phyloP scores from a whole-genome alignment of 177 flowering plant genomes.

The Tripterygium wilfordii region DNA sequence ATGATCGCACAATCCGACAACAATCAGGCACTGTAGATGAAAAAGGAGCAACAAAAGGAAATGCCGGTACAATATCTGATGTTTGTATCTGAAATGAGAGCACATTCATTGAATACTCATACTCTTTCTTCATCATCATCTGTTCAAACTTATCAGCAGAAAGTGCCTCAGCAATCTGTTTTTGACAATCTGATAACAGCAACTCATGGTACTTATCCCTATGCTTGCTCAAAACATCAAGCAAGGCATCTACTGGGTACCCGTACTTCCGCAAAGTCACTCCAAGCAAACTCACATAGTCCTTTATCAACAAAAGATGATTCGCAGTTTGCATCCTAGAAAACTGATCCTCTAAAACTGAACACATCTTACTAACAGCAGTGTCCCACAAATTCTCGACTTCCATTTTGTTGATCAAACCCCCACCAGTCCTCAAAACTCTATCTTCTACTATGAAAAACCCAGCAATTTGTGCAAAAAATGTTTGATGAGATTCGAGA shows the following conservation, averaged over 20 bases:
- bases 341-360: constrained; percentile 96
- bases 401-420: constrained; percentile 70
- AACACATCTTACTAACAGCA: constrained; percentile 94
- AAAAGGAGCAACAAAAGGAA: constrained; percentile 92
- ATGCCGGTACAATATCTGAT: constrained; percentile 86
- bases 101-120: constrained; percentile 96
- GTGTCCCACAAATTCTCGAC: constrained; percentile 96
- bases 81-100: constrained; percentile 91
- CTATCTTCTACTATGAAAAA: constrained; percentile 95
- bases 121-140: constrained; percentile 98
- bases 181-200: constrained; percentile 82
- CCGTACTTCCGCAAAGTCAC: constrained; percentile 87
- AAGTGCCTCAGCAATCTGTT: constrained; percentile 76
- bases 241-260: constrained; percentile 76
- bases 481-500: constrained; percentile 96
- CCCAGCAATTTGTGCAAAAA: constrained; percentile 97
- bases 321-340: constrained; percentile 99
- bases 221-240: constrained; percentile 90
- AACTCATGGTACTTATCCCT: constrained; percentile 96
- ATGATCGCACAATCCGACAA: constrained; percentile 89
- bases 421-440: constrained; percentile 83
- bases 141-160: constrained; percentile 89
- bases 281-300: constrained; percentile 92
- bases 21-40: constrained; percentile 96
- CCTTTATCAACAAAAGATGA: constrained; percentile 88